Base-by-base conservation (phyloP, 2,329 filamentous ascomycete genomes). In the Sporothrix pseudoabietina region DNA sequence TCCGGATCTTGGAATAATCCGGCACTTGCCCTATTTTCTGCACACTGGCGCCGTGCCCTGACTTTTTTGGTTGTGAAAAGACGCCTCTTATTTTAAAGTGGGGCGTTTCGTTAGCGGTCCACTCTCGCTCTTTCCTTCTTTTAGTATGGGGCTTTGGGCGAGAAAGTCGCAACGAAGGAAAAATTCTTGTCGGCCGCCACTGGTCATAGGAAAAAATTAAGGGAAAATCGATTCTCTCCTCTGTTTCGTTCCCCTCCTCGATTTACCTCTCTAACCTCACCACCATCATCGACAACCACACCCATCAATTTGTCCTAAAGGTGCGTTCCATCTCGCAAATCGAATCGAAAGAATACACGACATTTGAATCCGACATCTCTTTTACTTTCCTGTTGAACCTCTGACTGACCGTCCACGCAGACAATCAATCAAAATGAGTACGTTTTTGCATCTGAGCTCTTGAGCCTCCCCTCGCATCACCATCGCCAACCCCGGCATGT, bases 341-440 rank as follows among this genome's bases (percentile, higher is more conserved):
- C 54, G 14, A 32, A 22, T n/a, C 39, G 26, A 49, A 55, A 30
- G 16, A 32, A 47, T 19, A 49, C 4, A 39, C 63, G 30, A 72
- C 47, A 52, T 49, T 49, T 47, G n/a, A 47, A 59, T 30, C 14
- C 70, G 72, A 71, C 32, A 66, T 66, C 22, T 14, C 1, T 30
- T 6, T n/a, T 59, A 14, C 39, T 8, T 69, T 32, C 66, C 52
- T 59, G 55, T 41, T 52, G 47, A 66, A 55, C 35, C 44, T 63
- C 57, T 66, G 39, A 72, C 73, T 77, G 70, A 75, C 74, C 47
- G n/a, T 19, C n/a, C 12, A 49, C 68, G 19, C 39, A 75, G 73
- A 81, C 77, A 81, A 76, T 75, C 75, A 84, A 83, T 83, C 85
- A 87, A 87, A 84, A 87, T 87, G 86, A 87, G 86, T 87, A 87